Evolutionary conservation across 441 rosid genomes (phyloP).

Genomic region (Populus tomentosa): DNA sequence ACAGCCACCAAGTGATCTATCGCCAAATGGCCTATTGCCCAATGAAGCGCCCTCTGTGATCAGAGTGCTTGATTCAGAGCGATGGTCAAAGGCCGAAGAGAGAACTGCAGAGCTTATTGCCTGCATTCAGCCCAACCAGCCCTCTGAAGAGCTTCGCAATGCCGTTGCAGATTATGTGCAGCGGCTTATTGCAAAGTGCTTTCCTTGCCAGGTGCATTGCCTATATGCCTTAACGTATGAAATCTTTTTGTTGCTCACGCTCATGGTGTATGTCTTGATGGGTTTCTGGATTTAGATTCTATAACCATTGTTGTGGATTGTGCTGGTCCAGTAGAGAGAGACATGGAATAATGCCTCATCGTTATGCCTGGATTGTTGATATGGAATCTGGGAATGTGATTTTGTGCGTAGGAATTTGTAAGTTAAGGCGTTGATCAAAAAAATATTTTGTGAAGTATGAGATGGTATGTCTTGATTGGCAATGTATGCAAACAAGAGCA

Average conservation of each 20-base stretch:
- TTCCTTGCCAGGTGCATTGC: conserved; percentile 58
- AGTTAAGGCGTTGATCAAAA: conserved; percentile 18
- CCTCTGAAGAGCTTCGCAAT: conserved; percentile 81
- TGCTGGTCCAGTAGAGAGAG: conserved; percentile 12
- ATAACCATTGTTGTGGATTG: background rate
- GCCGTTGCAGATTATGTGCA: conserved; percentile 81
- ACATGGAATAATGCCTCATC: background rate
- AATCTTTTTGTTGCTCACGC: background rate
- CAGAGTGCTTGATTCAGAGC: conserved; percentile 45
- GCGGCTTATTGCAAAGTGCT: conserved; percentile 73
- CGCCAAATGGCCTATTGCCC: conserved; percentile 76
- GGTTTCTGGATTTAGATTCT: background rate
- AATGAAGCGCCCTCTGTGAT: conserved; percentile 66
- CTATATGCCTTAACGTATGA: background rate
- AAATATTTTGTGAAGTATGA: background rate
- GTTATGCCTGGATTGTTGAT: background rate
- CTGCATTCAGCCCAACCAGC: conserved; percentile 75
- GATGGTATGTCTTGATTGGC: background rate
- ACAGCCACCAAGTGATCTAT: conserved; percentile 54
- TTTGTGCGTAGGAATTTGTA: conserved; percentile 5
- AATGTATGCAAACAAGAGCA: background rate
- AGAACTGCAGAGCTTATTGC: conserved; percentile 78
- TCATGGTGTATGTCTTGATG: background rate
- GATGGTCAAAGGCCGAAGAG: conserved; percentile 85
- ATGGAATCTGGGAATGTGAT: background rate